Evolutionary conservation across 2,329 filamentous ascomycete genomes (phyloP), one percentile per base, ranked within the genome.

Genomic region (Epichloe elymi): DNA sequence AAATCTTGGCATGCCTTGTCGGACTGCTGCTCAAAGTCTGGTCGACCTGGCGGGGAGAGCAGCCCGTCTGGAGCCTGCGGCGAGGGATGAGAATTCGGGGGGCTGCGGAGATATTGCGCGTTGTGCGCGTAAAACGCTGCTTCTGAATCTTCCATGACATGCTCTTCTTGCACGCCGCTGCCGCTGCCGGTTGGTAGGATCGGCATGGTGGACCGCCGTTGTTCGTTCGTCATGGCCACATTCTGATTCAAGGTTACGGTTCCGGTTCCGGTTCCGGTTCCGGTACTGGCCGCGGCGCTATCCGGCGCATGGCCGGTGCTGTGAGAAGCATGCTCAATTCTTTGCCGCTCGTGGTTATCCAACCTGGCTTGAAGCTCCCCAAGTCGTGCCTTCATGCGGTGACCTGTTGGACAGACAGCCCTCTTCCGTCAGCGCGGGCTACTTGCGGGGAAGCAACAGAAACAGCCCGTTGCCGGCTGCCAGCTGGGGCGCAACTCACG

Each of bases 341-440:
- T 49, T 8, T 51, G 53, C 8, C 52, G 53, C 49, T 65, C 61
- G 48, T 62, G 61, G 46, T 53, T 59, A 40, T 64, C 61, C 17
- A 65, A 56, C 42, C 59, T 55, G 11, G 61, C 61, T 40, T 65
- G 61, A 5, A 65, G 58, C 43, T 64, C 59, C 23, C 60, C 60
- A 37, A 65, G 58, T 17, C 59, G 56, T 20, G 58, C 60, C 52
- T 65, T 65, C 61, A 65, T 63, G 15, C 62, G 61, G 42, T 65
- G 59, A 38, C 62, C 62, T 64, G 10, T 12, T 33, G 15, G 26
- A 26, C 12, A 26, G 10, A 5, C 5, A 6, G 23, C n/a, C 12
- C n/a, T 20, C n/a, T 19, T 6, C 26, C 17, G 20, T 42, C 36
- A 50, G 40, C 15, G 43, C 11, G 6, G 5, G 10, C 41, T 17